Percentiles rank a stretch among this genome's conserved stretches.
Conservation (phyloP, 2,329 filamentous ascomycete species). For the Fusarium devonianum region DNA sequence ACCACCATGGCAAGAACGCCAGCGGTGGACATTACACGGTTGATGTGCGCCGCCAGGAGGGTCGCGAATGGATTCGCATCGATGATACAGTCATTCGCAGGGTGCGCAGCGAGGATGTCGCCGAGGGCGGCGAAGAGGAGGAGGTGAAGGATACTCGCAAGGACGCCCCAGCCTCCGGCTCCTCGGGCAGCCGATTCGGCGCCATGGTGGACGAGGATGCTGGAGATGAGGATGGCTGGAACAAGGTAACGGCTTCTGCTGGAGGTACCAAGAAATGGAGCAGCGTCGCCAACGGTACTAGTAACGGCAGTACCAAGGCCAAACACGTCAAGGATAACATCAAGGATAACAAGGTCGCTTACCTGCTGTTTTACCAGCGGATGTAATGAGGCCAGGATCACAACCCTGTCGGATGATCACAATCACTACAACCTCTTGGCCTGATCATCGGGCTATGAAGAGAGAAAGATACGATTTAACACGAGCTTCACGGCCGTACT, state of each 20-base stretch:
- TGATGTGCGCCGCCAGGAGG: slow-evolving; percentile 94
- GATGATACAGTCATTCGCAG: slow-evolving; percentile 92
- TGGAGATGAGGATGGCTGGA: slow-evolving; percentile 79
- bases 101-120: slow-evolving; percentile 86
- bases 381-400: slow-evolving; percentile 52
- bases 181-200: slow-evolving; percentile 77
- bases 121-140: slow-evolving; percentile 83
- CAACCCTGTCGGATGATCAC: slow-evolving; percentile 14
- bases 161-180: slow-evolving; percentile 41
- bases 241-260: slow-evolving; percentile 70
- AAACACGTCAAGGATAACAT: slow-evolving; percentile 68
- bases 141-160: slow-evolving; percentile 64
- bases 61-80: slow-evolving; percentile 93
- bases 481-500: slow-evolving; percentile 38
- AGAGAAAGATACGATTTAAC: slow-evolving; percentile 33
- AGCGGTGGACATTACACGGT: slow-evolving; percentile 97
- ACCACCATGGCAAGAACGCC: slow-evolving; percentile 97
- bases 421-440: slow-evolving; percentile 28
- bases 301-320: slow-evolving; percentile 62
- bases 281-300: slow-evolving; percentile 69
- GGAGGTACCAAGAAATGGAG: slow-evolving; percentile 77
- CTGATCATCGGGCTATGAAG: slow-evolving; percentile 21
- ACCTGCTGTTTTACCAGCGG: slow-evolving; percentile 93
- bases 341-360: slow-evolving; percentile 96
- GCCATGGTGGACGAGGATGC: slow-evolving; percentile 71